These are phyloP conservation scores for Evernia prunastri DNA, from an alignment of 495 filamentous ascomycete species.

Conservation along the genomic window DNA sequence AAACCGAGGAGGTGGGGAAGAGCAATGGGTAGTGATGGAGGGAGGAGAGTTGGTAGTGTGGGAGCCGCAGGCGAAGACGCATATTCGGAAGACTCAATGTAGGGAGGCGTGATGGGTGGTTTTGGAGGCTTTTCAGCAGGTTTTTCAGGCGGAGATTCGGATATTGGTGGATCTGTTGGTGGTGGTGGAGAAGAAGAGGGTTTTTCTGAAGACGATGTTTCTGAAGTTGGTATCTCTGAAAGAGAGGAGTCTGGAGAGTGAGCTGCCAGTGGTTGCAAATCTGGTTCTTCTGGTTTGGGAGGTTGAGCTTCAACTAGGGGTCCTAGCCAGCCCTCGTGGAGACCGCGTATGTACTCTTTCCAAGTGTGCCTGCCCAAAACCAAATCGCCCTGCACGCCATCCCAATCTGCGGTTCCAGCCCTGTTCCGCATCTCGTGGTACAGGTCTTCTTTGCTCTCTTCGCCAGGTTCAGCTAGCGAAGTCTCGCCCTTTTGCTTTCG, in stretches of 20 bases:
- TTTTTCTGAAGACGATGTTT: not conserved
- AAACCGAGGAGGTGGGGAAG: slow-evolving; percentile 93
- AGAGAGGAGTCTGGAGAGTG: not conserved
- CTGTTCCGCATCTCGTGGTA: slow-evolving; percentile 50
- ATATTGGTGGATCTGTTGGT: not conserved
- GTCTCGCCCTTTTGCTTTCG: slow-evolving; percentile 52
- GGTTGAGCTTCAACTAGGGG: slow-evolving; percentile 53
- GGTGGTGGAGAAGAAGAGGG: not conserved
- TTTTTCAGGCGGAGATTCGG: slow-evolving; percentile 36
- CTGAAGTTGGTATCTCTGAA: not conserved
- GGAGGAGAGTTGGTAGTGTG: slow-evolving; percentile 52
- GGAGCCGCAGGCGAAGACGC: slow-evolving; percentile 51
- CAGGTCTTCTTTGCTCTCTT: slow-evolving; percentile 43
- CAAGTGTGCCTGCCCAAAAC: slow-evolving; percentile 88
- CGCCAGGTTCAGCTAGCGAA: slow-evolving; percentile 33
- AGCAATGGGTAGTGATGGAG: slow-evolving; percentile 61
- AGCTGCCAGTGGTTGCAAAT: not conserved
- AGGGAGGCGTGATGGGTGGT: slow-evolving; percentile 45
- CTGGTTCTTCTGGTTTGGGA: not conserved
- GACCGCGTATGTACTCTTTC: slow-evolving; percentile 92
- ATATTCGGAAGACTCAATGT: slow-evolving; percentile 67
- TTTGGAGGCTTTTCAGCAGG: slow-evolving; percentile 50
- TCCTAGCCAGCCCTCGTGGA: slow-evolving; percentile 96
- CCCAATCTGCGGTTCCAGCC: slow-evolving; percentile 60
- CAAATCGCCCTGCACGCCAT: slow-evolving; percentile 72